These are phyloP conservation scores for Taphrina deformans DNA, from an alignment of 1,139 yeast species.

Conservation along the genomic window DNA sequence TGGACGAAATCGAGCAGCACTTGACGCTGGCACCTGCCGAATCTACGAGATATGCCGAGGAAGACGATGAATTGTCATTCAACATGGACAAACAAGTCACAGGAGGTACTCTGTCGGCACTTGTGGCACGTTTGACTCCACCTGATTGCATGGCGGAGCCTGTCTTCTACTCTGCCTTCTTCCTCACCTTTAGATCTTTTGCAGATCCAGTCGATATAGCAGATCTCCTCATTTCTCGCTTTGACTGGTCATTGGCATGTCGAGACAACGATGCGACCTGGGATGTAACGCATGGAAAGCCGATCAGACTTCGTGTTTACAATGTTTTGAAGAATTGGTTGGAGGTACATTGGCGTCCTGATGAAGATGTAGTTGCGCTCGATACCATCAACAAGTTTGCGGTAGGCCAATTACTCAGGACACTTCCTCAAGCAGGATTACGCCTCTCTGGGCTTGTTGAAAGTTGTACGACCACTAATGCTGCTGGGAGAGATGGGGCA, in stretches of 20 bases:
- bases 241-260: constrained; percentile 48
- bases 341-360: constrained; percentile 75
- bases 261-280: constrained; percentile 17
- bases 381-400: constrained; percentile 38
- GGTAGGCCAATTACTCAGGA: constrained; percentile 52
- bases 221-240: constrained; percentile 67
- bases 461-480: neutral
- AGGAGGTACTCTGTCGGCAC: constrained; percentile 82
- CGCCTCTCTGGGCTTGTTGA: constrained; percentile 41
- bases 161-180: constrained; percentile 71
- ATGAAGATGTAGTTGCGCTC: constrained; percentile 51
- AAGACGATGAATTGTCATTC: constrained; percentile 50
- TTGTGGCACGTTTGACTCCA: constrained; percentile 79
- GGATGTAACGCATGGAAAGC: constrained; percentile 44
- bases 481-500: neutral
- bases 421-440: constrained; percentile 60
- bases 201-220: constrained; percentile 68
- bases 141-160: constrained; percentile 65
- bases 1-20: neutral
- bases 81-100: constrained; percentile 73
- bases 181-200: constrained; percentile 76
- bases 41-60: neutral
- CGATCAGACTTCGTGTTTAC: constrained; percentile 68
- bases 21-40: neutral
- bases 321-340: constrained; percentile 70